Base-by-base conservation (phyloP, 768 basidiomycete species). In the Phylloporus sp. region DNA sequence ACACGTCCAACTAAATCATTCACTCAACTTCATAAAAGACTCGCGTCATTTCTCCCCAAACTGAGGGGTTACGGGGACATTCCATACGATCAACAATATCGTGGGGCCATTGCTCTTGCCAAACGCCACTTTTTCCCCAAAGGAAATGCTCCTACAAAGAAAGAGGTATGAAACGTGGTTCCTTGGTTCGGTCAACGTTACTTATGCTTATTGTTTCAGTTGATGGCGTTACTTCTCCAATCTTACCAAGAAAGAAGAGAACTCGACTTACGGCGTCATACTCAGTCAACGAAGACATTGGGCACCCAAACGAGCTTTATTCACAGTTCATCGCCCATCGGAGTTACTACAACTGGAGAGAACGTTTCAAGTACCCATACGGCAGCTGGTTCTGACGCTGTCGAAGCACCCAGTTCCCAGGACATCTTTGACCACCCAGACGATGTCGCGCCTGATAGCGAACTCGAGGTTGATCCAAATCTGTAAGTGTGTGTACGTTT, bases 51-150 rank as follows among this genome's bases (percentile, higher is more conserved):
- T 36, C 59, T 67, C 46, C 66, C 63, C 2, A 68, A 68, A 32
- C 35, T 67, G 26, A 58, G 63, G 41, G 66, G 63, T 27, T 68
- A 63, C 13, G 65, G 64, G 8, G 52, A 68, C 31, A 55, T 68
- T 3, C 59, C 63, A 7, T 66, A 66, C 12, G 57, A 59, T 13
- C 48, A 55, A 40, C 56, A 68, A 40, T 67, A 67, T 29, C 63
- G 59, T 31, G 66, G 61, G 8, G 60, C 63, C 4, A 55, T 68
- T 9, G 66, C 66, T 3, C 43, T 67, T 13, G 63, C 65, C 35
- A 61, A 61, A 40, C 65, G 65, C 1, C 61, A 66, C 31, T 66
- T 68, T 39, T 57, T 63, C 36, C 61, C 66, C 5, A 57, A 50
- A 13, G 63, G 63, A 46, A 52, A 47, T 5, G 35, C 49, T 3